phyloP scores from a whole-genome alignment of 2,329 filamentous ascomycete species.

The Paracorniculantispora psalliotae region DNA sequence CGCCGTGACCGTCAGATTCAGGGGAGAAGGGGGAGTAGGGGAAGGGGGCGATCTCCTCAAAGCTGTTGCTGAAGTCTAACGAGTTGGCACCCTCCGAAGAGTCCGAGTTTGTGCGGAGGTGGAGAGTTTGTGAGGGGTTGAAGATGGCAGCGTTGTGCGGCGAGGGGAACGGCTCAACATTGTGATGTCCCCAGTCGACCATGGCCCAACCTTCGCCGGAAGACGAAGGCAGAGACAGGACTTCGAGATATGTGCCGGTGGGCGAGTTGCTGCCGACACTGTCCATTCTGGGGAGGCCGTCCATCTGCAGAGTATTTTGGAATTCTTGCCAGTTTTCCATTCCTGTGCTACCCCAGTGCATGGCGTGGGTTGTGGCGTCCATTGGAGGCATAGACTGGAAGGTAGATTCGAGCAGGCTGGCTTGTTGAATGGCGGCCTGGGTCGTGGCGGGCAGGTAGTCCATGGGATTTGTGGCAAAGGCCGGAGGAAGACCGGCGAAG shows the following conservation, averaged over 20 bases:
- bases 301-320: constrained; percentile 54
- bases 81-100: constrained; percentile 69
- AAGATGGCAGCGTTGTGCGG: constrained; percentile 66
- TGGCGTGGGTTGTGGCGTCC: constrained; percentile 49
- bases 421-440: constrained; percentile 55
- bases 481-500: constrained; percentile 45
- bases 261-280: constrained; percentile 43
- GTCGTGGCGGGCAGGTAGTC: constrained; percentile 59
- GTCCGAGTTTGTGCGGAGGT: constrained; percentile 81
- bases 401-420: constrained; percentile 57
- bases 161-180: constrained; percentile 54
- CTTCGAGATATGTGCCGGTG: constrained; percentile 65
- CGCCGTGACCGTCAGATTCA: constrained; percentile 68
- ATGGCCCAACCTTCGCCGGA: constrained; percentile 85
- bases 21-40: constrained; percentile 78
- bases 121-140: constrained; percentile 86
- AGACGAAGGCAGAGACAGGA: constrained; percentile 73
- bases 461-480: constrained; percentile 52
- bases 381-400: constrained; percentile 56
- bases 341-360: constrained; percentile 55
- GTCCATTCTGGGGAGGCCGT: constrained; percentile 35
- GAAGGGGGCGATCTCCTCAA: constrained; percentile 69
- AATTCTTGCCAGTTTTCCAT: constrained; percentile 80
- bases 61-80: constrained; percentile 69
- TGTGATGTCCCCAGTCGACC: constrained; percentile 69